Percentiles rank a stretch among this genome's conserved stretches.
phyloP scores from a whole-genome alignment of 352 stramenopile genomes.

The Thraustotheca clavata region DNA sequence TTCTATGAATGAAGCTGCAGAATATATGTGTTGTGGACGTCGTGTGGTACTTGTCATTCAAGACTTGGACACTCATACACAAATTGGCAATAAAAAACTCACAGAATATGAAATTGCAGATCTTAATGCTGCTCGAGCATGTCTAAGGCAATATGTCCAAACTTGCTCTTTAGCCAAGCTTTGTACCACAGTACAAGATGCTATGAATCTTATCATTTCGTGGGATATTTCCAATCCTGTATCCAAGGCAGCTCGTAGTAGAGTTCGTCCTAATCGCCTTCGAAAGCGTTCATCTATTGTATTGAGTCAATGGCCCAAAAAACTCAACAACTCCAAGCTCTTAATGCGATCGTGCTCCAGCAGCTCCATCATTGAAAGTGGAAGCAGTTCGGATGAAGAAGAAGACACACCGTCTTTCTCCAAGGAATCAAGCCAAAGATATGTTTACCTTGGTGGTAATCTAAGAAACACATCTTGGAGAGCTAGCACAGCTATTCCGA shows the following conservation, averaged over 20 bases:
- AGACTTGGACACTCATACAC: constrained; percentile 42
- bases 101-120: constrained; percentile 63
- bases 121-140: constrained; percentile 72
- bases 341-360: constrained; percentile 57
- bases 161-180: constrained; percentile 50
- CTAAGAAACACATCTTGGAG: constrained; percentile 63
- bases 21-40: constrained; percentile 73
- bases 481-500: constrained; percentile 57
- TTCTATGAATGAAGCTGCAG: constrained; percentile 80
- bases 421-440: constrained; percentile 32
- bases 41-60: constrained; percentile 77
- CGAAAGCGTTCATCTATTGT: constrained; percentile 73
- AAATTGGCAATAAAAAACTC: constrained; percentile 42
- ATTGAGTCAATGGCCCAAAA: constrained; percentile 53
- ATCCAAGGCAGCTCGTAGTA: constrained; percentile 23
- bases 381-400: constrained; percentile 27
- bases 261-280: constrained; percentile 25
- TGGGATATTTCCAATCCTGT: constrained; percentile 40
- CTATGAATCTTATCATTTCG: constrained; percentile 36
- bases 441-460: constrained; percentile 71
- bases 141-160: constrained; percentile 52
- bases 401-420: constrained; percentile 21
- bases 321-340: constrained; percentile 37
- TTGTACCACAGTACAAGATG: constrained; percentile 36
- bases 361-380: constrained; percentile 39